phyloP scores from a whole-genome alignment of 2,329 filamentous ascomycete species.

The Aspergillus sp. region DNA sequence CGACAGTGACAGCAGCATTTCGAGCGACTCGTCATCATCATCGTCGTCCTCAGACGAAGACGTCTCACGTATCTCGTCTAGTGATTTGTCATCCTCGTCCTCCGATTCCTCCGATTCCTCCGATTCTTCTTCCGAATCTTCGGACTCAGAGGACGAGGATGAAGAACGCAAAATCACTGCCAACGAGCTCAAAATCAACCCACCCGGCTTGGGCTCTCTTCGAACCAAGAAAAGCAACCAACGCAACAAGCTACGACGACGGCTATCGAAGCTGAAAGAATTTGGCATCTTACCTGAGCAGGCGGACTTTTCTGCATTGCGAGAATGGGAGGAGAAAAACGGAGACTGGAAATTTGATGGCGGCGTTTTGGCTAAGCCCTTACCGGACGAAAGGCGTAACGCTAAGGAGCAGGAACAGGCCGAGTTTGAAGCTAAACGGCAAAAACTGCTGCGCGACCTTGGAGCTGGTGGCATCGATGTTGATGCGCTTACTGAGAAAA shows the following conservation, averaged over 20 bases:
- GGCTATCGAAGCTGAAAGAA: slow-evolving; percentile 47
- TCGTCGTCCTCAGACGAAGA: slow-evolving; percentile 28
- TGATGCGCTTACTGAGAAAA: slow-evolving; percentile 23
- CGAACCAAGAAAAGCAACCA: slow-evolving; percentile 51
- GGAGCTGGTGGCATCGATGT: slow-evolving; percentile 49
- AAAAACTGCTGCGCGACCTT: slow-evolving; percentile 47
- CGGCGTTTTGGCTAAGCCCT: slow-evolving; percentile 5
- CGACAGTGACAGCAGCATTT: slow-evolving; percentile 14
- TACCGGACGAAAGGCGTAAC: slow-evolving; percentile 12
- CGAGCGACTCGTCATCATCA: slow-evolving; percentile 31
- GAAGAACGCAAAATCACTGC: slow-evolving; percentile 13
- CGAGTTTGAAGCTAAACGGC: slow-evolving; percentile 46
- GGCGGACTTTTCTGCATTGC: slow-evolving; percentile 47
- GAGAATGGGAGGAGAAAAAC: slow-evolving; percentile 26
- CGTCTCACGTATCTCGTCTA: slow-evolving; percentile 20
- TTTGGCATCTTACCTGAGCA: slow-evolving; percentile 46
- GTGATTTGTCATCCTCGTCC: slow-evolving; percentile 9
- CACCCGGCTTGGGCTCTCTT: slow-evolving; percentile 45
- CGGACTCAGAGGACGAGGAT: slow-evolving; percentile 28
- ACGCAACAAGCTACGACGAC: slow-evolving; percentile 45
- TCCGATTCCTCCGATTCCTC: slow-evolving; percentile 11
- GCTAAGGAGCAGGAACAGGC: slow-evolving; percentile 24
- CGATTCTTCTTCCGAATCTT: slow-evolving; percentile 23
- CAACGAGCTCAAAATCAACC: slow-evolving; percentile 16
- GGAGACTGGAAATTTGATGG: slow-evolving; percentile 14